A percentile compares a stretch with the other conserved stretches of the same genome.
Evolutionary conservation across 768 basidiomycete species (phyloP).

Genomic region (Agrocybe pediades): DNA sequence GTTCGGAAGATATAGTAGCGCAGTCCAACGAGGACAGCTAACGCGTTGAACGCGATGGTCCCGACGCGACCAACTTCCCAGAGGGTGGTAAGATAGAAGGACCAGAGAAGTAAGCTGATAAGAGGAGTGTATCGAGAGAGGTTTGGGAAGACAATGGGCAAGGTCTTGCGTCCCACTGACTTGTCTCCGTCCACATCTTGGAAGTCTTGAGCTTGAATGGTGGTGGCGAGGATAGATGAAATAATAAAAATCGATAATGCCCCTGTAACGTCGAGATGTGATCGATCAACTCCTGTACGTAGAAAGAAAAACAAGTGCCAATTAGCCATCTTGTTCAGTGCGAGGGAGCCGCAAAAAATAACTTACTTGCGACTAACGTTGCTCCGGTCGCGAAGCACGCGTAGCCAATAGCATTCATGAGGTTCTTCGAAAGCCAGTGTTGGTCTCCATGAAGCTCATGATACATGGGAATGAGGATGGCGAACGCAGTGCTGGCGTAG

Average conservation of each 20-base stretch:
- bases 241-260: slow-evolving; percentile 35
- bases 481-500: slow-evolving; percentile 33
- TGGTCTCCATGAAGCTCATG: slow-evolving; percentile 38
- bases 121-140: slow-evolving; percentile 30
- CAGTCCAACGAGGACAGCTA: slow-evolving; percentile 29
- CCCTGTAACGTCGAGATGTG: slow-evolving; percentile 26
- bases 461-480: slow-evolving; percentile 34
- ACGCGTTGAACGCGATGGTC: slow-evolving; percentile 26
- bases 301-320: slow-evolving; percentile 2
- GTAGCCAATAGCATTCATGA: slow-evolving; percentile 39
- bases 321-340: background rate
- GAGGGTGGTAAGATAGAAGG: slow-evolving; percentile 27
- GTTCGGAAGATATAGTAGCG: slow-evolving; percentile 20
- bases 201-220: slow-evolving; percentile 51
- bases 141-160: slow-evolving; percentile 45
- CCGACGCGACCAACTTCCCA: slow-evolving; percentile 35
- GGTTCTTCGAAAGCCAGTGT: slow-evolving; percentile 40
- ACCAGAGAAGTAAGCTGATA: slow-evolving; percentile 38
- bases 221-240: slow-evolving; percentile 41
- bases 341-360: background rate
- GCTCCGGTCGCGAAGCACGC: slow-evolving; percentile 38
- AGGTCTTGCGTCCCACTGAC: slow-evolving; percentile 37
- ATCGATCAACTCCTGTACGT: slow-evolving; percentile 21
- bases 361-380: slow-evolving; percentile 36
- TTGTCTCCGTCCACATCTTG: slow-evolving; percentile 45